These are phyloP conservation scores for Gelatoporia subvermispora DNA, from an alignment of 768 basidiomycete genomes.

Conservation along the genomic window DNA sequence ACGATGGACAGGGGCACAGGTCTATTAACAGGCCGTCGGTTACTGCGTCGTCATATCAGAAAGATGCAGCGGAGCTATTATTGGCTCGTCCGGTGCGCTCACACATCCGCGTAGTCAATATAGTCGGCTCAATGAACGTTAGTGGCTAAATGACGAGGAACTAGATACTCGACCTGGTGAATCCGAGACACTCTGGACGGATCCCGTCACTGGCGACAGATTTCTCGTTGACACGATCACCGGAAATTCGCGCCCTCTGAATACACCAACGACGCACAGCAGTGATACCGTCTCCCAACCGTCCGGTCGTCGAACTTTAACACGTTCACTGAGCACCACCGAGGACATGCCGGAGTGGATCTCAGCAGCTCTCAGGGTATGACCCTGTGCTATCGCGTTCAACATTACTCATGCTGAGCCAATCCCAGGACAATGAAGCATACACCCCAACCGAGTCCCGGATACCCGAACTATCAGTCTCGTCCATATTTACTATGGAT, in stretches of 20 bases:
- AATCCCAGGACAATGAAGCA: conserved; percentile 46
- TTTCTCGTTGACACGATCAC: conserved; percentile 65
- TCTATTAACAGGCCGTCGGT: no score
- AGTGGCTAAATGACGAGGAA: background rate
- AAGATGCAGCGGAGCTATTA: no score
- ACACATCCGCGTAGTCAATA: no score
- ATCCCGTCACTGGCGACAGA: conserved; percentile 53
- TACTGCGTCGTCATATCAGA: background rate
- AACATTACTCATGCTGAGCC: background rate
- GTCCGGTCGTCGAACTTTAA: conserved; percentile 17
- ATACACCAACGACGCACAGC: conserved; percentile 9
- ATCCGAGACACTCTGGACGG: conserved; percentile 46
- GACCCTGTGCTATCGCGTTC: conserved; percentile 5
- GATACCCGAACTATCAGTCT: conserved; percentile 34
- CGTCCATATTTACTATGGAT: conserved; percentile 4
- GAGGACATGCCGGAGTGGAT: conserved; percentile 58
- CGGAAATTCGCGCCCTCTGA: conserved; percentile 54
- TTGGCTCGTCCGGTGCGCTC: no score
- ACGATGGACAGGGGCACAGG: no score
- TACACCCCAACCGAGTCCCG: conserved; percentile 46
- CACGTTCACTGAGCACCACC: background rate
- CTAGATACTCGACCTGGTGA: background rate
- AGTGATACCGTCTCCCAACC: conserved; percentile 7
- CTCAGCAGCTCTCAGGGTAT: conserved; percentile 51
- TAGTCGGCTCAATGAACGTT: no score